These are phyloP conservation scores for Candida mesenterica DNA, from an alignment of 1,139 yeast species.

Conservation along the genomic window DNA sequence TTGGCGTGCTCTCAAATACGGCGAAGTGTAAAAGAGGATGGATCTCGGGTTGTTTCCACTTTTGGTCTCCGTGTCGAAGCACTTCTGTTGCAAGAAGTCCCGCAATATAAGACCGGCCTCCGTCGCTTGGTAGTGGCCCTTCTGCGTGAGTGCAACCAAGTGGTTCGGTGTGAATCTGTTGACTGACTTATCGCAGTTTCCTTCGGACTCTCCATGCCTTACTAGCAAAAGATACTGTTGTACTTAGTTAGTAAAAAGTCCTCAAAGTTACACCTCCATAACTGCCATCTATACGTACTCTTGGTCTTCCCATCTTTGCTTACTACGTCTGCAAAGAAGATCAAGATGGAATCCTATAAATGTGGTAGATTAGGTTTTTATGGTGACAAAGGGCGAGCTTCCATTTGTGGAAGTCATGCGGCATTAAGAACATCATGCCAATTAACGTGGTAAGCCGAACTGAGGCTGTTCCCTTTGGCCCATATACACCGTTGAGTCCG, in stretches of 20 bases:
- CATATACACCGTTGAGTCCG: too few relatives aligned
- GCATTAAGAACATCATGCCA: too few relatives aligned
- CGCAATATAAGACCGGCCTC: conserved; percentile 64
- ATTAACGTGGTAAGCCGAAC: too few relatives aligned
- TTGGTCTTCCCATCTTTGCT: conserved; percentile 54
- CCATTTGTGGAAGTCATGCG: too few relatives aligned
- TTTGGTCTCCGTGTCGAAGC: conserved; percentile 32
- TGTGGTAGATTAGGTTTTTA: not conserved
- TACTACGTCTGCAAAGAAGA: not conserved
- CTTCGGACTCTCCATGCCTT: conserved; percentile 91
- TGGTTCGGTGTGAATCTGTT: conserved; percentile 79
- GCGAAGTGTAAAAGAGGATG: conserved; percentile 72
- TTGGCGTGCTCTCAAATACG: conserved; percentile 77
- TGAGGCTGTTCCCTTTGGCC: too few relatives aligned
- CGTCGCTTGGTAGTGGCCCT: conserved; percentile 67
- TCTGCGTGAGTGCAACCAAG: conserved; percentile 63
- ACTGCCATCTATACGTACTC: conserved; percentile 38
- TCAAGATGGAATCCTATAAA: too few relatives aligned
- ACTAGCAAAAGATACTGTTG: conserved; percentile 68
- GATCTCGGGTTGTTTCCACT: conserved; percentile 27
- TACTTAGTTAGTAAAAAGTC: not conserved
- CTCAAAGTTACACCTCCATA: conserved; percentile 11
- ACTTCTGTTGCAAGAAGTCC: conserved; percentile 46
- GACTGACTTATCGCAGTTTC: conserved; percentile 78
- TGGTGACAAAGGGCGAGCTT: not conserved